phyloP scores from a whole-genome alignment of 352 stramenopile genomes.

The Globisporangium nagaii region DNA sequence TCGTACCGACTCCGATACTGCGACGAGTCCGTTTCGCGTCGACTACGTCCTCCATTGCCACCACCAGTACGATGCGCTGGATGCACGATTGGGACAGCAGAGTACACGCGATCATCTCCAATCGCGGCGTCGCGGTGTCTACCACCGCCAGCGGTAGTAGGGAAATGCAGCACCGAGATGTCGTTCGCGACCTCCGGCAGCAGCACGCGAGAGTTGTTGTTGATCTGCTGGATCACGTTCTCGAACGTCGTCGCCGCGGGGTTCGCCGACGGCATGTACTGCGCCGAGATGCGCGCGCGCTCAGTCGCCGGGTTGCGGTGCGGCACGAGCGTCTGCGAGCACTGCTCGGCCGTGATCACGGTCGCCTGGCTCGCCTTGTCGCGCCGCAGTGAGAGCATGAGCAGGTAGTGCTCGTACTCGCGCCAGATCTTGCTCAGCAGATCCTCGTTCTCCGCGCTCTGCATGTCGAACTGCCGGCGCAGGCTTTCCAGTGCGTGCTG shows the following conservation, averaged over 20 bases:
- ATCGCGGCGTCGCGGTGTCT: too few species aligned
- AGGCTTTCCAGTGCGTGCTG: slow-evolving; percentile 33
- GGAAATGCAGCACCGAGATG: slow-evolving; percentile 10
- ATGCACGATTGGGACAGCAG: not conserved
- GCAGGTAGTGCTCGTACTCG: slow-evolving; percentile 51
- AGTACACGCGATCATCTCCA: not conserved
- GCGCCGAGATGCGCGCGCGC: slow-evolving; percentile 32
- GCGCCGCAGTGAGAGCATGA: slow-evolving; percentile 52
- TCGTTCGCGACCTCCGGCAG: slow-evolving; percentile 39
- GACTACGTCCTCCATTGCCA: not conserved
- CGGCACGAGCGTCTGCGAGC: slow-evolving; percentile 56
- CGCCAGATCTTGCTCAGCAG: slow-evolving; percentile 46
- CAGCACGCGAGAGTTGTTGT: slow-evolving; percentile 32
- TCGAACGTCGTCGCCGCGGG: slow-evolving; percentile 16
- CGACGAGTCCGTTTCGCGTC: not conserved
- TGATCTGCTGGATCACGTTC: slow-evolving; percentile 59
- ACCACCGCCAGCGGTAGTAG: not conserved
- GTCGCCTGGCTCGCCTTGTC: slow-evolving; percentile 61
- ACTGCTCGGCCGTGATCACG: slow-evolving; percentile 24
- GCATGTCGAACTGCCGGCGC: slow-evolving; percentile 42
- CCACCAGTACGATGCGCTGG: not conserved
- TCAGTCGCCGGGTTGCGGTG: slow-evolving; percentile 66
- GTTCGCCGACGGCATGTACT: slow-evolving; percentile 38
- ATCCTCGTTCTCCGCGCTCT: slow-evolving; percentile 47
- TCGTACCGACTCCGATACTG: slow-evolving; percentile 1